Base-by-base conservation (phyloP, 1,284 basidiomycete species). In the Psilocybe mexicana region DNA sequence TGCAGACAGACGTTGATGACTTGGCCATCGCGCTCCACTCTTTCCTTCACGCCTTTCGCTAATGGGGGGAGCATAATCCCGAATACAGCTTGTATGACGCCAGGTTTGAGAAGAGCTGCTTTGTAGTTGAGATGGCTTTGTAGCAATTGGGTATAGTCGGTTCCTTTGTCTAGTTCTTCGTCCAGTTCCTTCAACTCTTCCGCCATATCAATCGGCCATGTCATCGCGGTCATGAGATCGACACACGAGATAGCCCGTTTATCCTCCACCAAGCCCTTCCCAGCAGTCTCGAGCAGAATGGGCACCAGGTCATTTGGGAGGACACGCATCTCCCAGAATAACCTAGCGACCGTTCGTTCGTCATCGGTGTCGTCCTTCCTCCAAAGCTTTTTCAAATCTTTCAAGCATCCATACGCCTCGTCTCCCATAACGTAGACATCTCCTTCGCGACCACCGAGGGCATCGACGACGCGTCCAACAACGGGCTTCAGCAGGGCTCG, bases 151-250 rank as follows among this genome's bases (percentile, higher is more conserved):
- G 93, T 93, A 71, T 95, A 97, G 72, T 98, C 95, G 14, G 92
- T 85, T 18, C 87, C 83, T 58, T 82, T 83, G 68, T 90, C 88
- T 28, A 84, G 62, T 48, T 86, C 88, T 52, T 93, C 90, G 67
- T 93, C 90, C 50, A 95, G 81, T 69, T 97, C 95, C 69, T 91
- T 92, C 60, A 98, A 78, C 74, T 98, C 96, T 66, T 92, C 88
- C 1, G 92, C 90, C 59, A 97, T 79, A 73, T 98, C 93, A 59
- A 98, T 96, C 1, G 96, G 96, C 95, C 95, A 98, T 2, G 94
- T 98, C 88, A 98, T 91, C 0, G 94, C 94, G 0, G 93, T 92
- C 67, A 96, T 88, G 26, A 98, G 79, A 70, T 98, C 96, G 6
- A 87, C 90, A 63, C 90, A 92, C 2, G 91, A 86, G 24, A 97